Conservation (phyloP, 495 filamentous ascomycete genomes). For the Jackrogersella multiformis region DNA sequence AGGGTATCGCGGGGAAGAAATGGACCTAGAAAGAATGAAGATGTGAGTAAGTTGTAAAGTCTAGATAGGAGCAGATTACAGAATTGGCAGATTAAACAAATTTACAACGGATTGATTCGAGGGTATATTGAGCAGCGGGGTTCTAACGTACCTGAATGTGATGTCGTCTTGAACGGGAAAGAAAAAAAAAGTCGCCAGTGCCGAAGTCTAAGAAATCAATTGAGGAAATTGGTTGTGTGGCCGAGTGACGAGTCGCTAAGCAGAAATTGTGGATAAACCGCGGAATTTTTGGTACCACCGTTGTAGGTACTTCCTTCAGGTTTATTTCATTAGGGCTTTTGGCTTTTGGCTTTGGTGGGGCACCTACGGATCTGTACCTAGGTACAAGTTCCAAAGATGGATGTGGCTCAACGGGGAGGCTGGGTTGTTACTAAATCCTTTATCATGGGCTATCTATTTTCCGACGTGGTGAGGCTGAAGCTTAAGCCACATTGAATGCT, state of each 20-base stretch:
- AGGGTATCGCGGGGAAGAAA: conserved; percentile 42
- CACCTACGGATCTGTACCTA: neutral
- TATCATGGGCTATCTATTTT: conserved; percentile 1
- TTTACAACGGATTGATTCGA: neutral
- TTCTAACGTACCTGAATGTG: conserved; percentile 47
- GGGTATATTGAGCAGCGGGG: conserved; percentile 1
- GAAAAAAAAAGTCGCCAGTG: conserved; percentile 35
- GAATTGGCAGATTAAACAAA: conserved; percentile 7
- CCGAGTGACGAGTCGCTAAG: conserved; percentile 45
- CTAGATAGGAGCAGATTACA: neutral
- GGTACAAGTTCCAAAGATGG: no score
- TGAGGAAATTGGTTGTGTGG: conserved; percentile 49
- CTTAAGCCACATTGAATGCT: conserved; percentile 26
- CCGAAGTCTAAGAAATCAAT: conserved; percentile 46
- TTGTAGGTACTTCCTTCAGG: conserved; percentile 22
- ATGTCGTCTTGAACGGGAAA: conserved; percentile 35
- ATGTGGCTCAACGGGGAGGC: no score
- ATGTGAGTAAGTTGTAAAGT: conserved; percentile 28
- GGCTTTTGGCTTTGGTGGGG: neutral
- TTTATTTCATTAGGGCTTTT: conserved; percentile 31
- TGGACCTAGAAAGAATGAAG: conserved; percentile 29
- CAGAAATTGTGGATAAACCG: conserved; percentile 40
- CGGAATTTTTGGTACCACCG: conserved; percentile 34
- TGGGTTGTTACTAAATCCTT: neutral
- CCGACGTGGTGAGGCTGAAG: conserved; percentile 24